A percentile compares a stretch with the other conserved stretches of the same genome.
Conservation (phyloP, 768 basidiomycete species). For the Sporobolomyces phaffii region DNA sequence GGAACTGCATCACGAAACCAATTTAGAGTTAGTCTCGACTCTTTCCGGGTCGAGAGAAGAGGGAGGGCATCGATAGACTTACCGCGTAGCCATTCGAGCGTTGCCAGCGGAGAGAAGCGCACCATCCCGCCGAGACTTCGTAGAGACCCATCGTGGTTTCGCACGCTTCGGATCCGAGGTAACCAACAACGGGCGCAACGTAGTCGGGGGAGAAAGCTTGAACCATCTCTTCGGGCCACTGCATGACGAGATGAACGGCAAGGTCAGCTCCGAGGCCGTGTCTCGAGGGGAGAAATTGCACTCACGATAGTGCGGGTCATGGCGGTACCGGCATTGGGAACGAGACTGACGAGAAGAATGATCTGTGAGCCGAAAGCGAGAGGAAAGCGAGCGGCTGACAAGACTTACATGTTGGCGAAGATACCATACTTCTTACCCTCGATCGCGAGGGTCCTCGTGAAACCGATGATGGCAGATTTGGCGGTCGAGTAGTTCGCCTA, state of each 20-base stretch:
- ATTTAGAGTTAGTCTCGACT: neutral
- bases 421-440: conserved; percentile 91
- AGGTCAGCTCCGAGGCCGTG: conserved; percentile 56
- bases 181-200: conserved; percentile 87
- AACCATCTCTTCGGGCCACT: conserved; percentile 46
- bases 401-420: conserved; percentile 60
- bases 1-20: conserved; percentile 53
- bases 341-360: conserved; percentile 27
- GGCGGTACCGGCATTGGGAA: conserved; percentile 39
- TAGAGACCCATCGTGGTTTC: conserved; percentile 69
- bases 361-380: neutral
- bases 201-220: conserved; percentile 65
- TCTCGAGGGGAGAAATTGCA: conserved; percentile 65
- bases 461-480: conserved; percentile 81
- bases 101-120: conserved; percentile 87
- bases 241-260: conserved; percentile 52
- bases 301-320: conserved; percentile 29
- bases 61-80: neutral
- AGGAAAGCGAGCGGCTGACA: conserved; percentile 47
- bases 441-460: conserved; percentile 81
- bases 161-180: conserved; percentile 72
- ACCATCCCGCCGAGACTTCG: conserved; percentile 86
- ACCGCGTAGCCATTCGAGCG: conserved; percentile 69
- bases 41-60: neutral
- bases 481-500: conserved; percentile 71